Base-by-base conservation (phyloP, 257 asterid species). In the Nicotiana attenuata region DNA sequence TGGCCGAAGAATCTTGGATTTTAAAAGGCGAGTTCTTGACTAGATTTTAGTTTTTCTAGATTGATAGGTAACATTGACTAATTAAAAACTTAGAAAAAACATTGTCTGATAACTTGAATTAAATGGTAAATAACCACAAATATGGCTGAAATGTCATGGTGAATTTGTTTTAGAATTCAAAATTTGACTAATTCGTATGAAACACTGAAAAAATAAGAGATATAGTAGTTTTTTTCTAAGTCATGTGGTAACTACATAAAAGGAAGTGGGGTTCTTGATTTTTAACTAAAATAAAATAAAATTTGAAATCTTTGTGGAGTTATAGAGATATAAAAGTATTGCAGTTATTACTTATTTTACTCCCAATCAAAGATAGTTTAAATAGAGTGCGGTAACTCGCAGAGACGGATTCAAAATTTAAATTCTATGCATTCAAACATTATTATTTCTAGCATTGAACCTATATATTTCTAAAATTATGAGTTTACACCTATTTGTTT, bases 1-100 rank as follows among this genome's bases (percentile, higher is more conserved):
- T 84, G 87, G 80, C 76, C n/a, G 55, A 85, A 82, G 87, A 86
- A 89, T 86, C 82, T 89, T 82, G 80, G 63, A 75, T 50, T 50
- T 73, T 75, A 75, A 50, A 75, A 24, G 45, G 24, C 4, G n/a
- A 57, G 4, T 19, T 19, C 26, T 6, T 57, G 9, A 26, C 50
- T 41, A 0, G 1, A 24, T 50, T 73, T 16, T 24, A 47, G 26
- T 14, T 7, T 73, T 14, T 73, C 9, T 50, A 24, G 10, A 50
- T 24, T 50, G 45, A 13, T 60, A 60, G 17, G 16, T 10, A 60
- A 0, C 66, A 60, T 22, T 22, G 31, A 8, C 22, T 52, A 14
- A 52, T 14, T 22, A 20, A 20, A 22, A 13, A 20, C 7, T 9
- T 1, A 9, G 65, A 3, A 59, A 10, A 20, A 60, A 60, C 1